A percentile compares a stretch with the other conserved stretches of the same genome.
Evolutionary conservation across 495 filamentous ascomycete species (phyloP).

Genomic region (Bacidia rubella): DNA sequence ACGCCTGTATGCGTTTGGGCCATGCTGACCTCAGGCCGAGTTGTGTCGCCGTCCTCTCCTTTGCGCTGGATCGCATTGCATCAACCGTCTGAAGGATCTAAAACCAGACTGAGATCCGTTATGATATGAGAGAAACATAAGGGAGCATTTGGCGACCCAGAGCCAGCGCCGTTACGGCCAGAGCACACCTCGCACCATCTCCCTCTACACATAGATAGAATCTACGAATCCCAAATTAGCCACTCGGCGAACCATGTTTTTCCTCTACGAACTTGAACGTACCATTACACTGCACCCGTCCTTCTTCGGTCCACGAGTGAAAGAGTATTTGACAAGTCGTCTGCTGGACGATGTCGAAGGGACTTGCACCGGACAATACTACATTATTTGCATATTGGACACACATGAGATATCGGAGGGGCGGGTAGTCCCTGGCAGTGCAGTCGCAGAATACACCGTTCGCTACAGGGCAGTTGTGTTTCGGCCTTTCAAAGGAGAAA

Average conservation of each 20-base stretch:
- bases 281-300: conserved; percentile 89
- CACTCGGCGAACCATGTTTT: conserved; percentile 57
- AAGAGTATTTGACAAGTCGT: conserved; percentile 71
- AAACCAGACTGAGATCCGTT: background rate
- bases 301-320: conserved; percentile 85
- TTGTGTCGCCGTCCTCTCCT: conserved; percentile 8
- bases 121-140: conserved; percentile 4
- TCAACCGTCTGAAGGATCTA: background rate
- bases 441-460: conserved; percentile 85
- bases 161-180: background rate
- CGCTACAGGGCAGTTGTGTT: conserved; percentile 92
- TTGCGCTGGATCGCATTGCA: conserved; percentile 2
- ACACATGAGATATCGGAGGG: conserved; percentile 84
- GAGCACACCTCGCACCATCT: background rate
- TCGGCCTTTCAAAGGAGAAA: conserved; percentile 93
- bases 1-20: conserved; percentile 17
- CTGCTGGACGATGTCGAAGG: conserved; percentile 89
- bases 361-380: conserved; percentile 81
- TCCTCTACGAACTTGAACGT: conserved; percentile 89
- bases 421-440: conserved; percentile 76
- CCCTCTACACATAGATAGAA: conserved; percentile 2
- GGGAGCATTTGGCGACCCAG: conserved; percentile 1
- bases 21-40: conserved; percentile 12
- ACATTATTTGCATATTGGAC: conserved; percentile 93
- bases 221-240: background rate